Conservation (phyloP, 2,329 filamentous ascomycete species). For the Penicillium verrucosum region DNA sequence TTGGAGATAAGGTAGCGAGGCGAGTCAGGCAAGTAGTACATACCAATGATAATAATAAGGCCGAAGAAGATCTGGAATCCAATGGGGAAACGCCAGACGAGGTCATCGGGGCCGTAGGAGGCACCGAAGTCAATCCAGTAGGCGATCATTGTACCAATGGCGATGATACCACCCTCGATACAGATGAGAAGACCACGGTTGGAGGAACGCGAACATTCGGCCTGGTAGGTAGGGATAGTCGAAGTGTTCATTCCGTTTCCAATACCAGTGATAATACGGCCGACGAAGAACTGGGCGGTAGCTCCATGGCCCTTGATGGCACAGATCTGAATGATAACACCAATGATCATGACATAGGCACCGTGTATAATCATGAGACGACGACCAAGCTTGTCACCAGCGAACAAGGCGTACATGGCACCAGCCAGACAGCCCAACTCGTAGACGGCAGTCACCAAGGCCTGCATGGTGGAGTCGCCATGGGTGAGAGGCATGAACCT, state of each 20-base stretch:
- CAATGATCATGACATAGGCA: conserved; percentile 50
- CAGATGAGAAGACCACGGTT: conserved; percentile 62
- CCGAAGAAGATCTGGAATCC: conserved; percentile 53
- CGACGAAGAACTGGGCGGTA: conserved; percentile 53
- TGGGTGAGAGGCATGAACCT: conserved; percentile 35
- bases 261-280: conserved; percentile 52
- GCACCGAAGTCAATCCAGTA: conserved; percentile 53
- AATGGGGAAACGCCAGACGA: conserved; percentile 53
- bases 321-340: conserved; percentile 40
- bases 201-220: conserved; percentile 53
- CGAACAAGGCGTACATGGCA: conserved; percentile 37
- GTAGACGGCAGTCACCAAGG: conserved; percentile 33
- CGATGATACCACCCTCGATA: conserved; percentile 54
- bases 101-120: conserved; percentile 32
- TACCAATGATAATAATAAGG: conserved; percentile 43
- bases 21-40: conserved; percentile 46
- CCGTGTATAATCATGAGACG: conserved; percentile 55
- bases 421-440: conserved; percentile 37
- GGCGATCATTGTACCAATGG: conserved; percentile 51
- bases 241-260: conserved; percentile 57
- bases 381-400: conserved; percentile 38
- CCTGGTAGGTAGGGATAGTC: conserved; percentile 55
- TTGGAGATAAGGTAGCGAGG: conserved; percentile 47
- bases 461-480: conserved; percentile 40
- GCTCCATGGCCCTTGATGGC: conserved; percentile 31